Conservation (phyloP, 257 asterid species). For the Solanum clarkiae region DNA sequence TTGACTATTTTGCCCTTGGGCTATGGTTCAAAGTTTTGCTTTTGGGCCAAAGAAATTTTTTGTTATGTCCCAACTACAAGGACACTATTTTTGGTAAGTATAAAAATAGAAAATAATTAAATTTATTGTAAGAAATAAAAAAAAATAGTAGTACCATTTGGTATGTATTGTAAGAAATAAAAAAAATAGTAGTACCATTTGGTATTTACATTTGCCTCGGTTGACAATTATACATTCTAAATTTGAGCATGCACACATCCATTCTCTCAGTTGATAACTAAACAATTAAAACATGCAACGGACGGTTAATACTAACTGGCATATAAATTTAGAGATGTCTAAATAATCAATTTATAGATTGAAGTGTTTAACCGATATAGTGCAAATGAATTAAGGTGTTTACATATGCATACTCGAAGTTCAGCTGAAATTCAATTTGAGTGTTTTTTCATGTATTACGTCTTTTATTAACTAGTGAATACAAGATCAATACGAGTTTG, state of each 20-base stretch:
- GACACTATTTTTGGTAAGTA: not conserved
- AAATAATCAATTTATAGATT: not conserved
- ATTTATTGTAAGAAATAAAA: not conserved
- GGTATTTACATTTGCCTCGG: not conserved
- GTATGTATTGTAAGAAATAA: not conserved
- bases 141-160: not conserved
- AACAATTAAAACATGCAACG: not conserved
- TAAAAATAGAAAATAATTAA: not conserved
- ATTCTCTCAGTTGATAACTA: not conserved
- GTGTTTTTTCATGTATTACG: too few relatives aligned
- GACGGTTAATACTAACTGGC: not conserved
- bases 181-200: not conserved
- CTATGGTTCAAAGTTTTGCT: not conserved
- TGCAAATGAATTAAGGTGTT: not conserved
- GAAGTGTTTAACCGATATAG: not conserved
- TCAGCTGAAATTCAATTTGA: too few relatives aligned
- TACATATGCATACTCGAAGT: not conserved
- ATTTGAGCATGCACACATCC: not conserved
- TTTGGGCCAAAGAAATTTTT: not conserved
- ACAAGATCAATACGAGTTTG: too few relatives aligned
- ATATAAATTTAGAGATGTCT: not conserved
- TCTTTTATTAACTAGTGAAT: too few relatives aligned
- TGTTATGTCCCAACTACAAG: not conserved
- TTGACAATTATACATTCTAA: not conserved
- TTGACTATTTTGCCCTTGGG: not conserved